Percentiles rank a stretch among this genome's conserved stretches.
Conservation (phyloP, 768 basidiomycete species). For the Sporobolomyces pararoseus region DNA sequence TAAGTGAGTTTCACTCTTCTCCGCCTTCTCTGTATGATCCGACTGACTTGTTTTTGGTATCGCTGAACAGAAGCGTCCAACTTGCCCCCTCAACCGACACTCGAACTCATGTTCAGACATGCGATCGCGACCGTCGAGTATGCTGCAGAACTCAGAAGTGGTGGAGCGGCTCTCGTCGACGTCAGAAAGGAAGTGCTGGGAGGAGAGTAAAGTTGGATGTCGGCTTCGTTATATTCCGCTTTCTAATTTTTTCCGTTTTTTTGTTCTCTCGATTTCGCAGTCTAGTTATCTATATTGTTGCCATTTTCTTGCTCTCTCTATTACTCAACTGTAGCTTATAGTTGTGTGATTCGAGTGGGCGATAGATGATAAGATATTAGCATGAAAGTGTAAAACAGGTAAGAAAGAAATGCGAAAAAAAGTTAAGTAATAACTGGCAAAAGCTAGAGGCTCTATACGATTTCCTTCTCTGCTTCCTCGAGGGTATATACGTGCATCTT, state of each 20-base stretch:
- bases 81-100: conserved; percentile 63
- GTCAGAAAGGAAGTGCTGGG: conserved; percentile 4
- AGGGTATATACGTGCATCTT: conserved; percentile 28
- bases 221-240: not conserved
- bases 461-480: conserved; percentile 23
- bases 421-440: no score
- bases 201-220: not conserved
- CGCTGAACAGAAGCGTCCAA: conserved; percentile 66
- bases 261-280: no score
- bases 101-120: conserved; percentile 75
- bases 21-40: not conserved
- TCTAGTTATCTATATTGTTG: no score
- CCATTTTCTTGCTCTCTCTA: no score
- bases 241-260: not conserved
- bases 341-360: no score
- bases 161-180: conserved; percentile 63
- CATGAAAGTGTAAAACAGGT: not conserved
- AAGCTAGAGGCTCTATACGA: no score
- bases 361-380: not conserved
- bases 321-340: no score
- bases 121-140: conserved; percentile 65
- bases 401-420: conserved; percentile 1
- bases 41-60: not conserved
- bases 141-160: conserved; percentile 67
- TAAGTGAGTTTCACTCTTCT: conserved; percentile 58